phyloP scores from a whole-genome alignment of 2,329 filamentous ascomycete genomes.

The Escovopsis sp. region DNA sequence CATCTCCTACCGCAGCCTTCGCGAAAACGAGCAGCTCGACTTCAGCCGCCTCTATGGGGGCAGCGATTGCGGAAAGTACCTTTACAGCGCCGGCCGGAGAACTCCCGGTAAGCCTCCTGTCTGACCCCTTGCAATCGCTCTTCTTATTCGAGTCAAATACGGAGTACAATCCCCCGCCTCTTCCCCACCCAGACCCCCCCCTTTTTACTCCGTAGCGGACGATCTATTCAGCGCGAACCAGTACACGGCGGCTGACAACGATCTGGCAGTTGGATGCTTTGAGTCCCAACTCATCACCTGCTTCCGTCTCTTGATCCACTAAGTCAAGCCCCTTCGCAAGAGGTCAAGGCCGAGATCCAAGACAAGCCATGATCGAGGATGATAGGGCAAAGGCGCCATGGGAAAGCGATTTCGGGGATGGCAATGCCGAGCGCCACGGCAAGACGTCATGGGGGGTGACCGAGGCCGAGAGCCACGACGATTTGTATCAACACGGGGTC shows the following conservation, averaged over 20 bases:
- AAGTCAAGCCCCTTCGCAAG: background rate
- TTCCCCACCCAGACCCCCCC: too few relatives aligned
- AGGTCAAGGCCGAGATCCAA: too few relatives aligned
- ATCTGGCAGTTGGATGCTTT: slow-evolving; percentile 6
- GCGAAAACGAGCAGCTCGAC: slow-evolving; percentile 9
- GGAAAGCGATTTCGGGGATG: too few relatives aligned
- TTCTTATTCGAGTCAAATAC: too few relatives aligned
- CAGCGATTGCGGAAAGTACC: slow-evolving; percentile 6
- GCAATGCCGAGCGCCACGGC: too few relatives aligned
- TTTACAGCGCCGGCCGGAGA: slow-evolving; percentile 2
- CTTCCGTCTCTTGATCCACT: slow-evolving; percentile 16
- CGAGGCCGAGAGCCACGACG: too few relatives aligned
- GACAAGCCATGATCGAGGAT: too few relatives aligned
- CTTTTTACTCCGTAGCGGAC: background rate
- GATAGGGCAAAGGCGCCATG: too few relatives aligned
- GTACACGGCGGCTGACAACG: background rate
- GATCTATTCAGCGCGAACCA: background rate
- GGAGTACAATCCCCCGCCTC: too few relatives aligned
- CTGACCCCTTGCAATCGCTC: background rate
- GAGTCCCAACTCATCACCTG: slow-evolving; percentile 6
- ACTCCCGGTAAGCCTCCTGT: slow-evolving; percentile 1
- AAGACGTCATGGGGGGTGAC: too few relatives aligned
- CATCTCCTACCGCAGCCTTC: slow-evolving; percentile 8
- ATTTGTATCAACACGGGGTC: too few relatives aligned
- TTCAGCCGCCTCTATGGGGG: slow-evolving; percentile 6